Percentiles rank a stretch among this genome's conserved stretches.
Evolutionary conservation across 2,329 filamentous ascomycete genomes (phyloP).

Genomic region (Aaosphaeria arxii): DNA sequence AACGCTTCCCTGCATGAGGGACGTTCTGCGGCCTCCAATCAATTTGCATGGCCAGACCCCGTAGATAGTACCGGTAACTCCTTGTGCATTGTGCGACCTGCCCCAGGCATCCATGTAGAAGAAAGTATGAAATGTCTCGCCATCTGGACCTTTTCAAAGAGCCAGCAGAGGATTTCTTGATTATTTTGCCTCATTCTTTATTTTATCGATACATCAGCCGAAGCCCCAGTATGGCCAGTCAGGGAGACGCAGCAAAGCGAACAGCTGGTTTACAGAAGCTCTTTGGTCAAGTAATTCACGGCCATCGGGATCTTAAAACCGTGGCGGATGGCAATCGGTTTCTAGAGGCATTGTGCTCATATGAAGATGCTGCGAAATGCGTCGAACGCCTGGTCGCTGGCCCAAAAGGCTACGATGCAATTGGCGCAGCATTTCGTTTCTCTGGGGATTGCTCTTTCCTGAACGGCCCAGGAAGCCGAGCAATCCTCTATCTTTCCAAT

Average conservation of each 20-base stretch:
- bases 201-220: too few species aligned
- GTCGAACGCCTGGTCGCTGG: conserved; percentile 32
- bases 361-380: conserved; percentile 41
- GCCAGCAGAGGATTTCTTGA: neutral
- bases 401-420: conserved; percentile 21
- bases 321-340: conserved; percentile 44
- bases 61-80: neutral
- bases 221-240: conserved; percentile 2
- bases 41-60: neutral
- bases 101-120: too few species aligned
- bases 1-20: neutral
- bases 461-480: conserved; percentile 33
- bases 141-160: too few species aligned
- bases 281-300: conserved; percentile 41
- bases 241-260: conserved; percentile 19
- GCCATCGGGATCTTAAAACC: conserved; percentile 37
- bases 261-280: conserved; percentile 34
- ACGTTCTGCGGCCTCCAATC: neutral
- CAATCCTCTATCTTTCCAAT: conserved; percentile 40
- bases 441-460: conserved; percentile 45
- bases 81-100: neutral
- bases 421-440: conserved; percentile 45
- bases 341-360: conserved; percentile 47
- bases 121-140: too few species aligned
- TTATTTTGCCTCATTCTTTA: neutral